Evolutionary conservation across 2,329 filamentous ascomycete genomes (phyloP), one percentile per base, ranked within the genome.

Genomic region (Hymenoscyphus albidus): DNA sequence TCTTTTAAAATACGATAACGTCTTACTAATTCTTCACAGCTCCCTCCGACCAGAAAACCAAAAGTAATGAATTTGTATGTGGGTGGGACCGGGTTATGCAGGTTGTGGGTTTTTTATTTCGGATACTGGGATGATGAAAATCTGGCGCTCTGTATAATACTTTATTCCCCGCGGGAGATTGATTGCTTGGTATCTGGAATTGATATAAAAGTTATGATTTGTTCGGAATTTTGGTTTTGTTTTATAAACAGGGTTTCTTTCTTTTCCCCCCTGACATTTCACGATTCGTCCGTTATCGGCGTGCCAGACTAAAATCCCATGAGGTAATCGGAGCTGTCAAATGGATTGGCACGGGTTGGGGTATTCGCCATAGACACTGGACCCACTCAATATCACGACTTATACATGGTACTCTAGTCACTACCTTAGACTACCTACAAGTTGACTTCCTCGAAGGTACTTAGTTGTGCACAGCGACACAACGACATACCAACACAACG

Each of bases 1-100:
- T 57, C 58, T 38, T 16, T 56, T 62, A 40, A 42, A 61, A 39
- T 42, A 27, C 44, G 31, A 67, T 68, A 65, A 73, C 3, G 10
- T 40, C 54, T 44, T 59, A 18, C 62, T 63, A 61, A 59, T 57
- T 62, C 63, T 59, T 64, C 63, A 70, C 70, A 88, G 87, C 74
- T 83, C 87, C 76, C 90, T 95, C 77, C 90, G 91, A 77, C 91
- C 91, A 72, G 91, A 95, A 85, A 94, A 94, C 85, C 86, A 90
- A 81, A 89, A 91, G 81, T 91, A 73, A 71, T 61, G 61, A 12
- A 35, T 22, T 57, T 38, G 27, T 57, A 14, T 22, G 31, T 58
- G 64, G 61, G 58, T 64, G 60, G 38, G 40, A 39, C 58, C 63
- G 63, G 62, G 64, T 44, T 64, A 64, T 48, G 38, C 64, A 61